A percentile compares a stretch with the other conserved stretches of the same genome.
phyloP scores from a whole-genome alignment of 768 basidiomycete genomes.

The Suillus discolor region DNA sequence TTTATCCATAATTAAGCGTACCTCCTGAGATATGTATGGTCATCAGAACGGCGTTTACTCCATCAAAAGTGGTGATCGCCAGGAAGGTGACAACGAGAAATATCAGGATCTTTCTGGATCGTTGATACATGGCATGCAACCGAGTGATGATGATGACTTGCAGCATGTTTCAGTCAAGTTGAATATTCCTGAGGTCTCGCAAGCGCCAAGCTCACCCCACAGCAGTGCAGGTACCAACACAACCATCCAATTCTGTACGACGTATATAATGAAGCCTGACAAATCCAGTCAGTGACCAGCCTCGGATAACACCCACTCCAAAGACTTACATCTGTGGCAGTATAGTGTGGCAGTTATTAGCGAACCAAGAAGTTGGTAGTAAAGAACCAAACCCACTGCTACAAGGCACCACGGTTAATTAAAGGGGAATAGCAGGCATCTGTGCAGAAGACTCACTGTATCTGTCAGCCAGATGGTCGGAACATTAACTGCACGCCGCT shows the following conservation, averaged over 20 bases:
- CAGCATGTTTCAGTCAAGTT: neutral
- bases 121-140: neutral
- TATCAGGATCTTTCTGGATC: neutral
- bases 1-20: neutral
- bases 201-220: neutral
- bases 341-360: neutral
- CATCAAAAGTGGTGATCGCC: neutral
- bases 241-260: neutral
- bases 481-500: neutral
- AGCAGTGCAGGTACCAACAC: neutral
- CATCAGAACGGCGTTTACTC: too few species aligned
- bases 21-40: neutral
- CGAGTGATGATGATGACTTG: neutral
- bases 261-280: neutral
- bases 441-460: neutral
- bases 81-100: neutral
- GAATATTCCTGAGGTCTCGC: neutral
- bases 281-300: neutral
- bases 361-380: neutral
- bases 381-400: neutral
- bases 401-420: neutral
- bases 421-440: neutral
- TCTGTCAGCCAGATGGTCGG: neutral
- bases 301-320: neutral
- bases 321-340: neutral